Evolutionary conservation across 768 basidiomycete species (phyloP), one percentile per base, ranked within the genome.

Genomic region (Boletales sp.): DNA sequence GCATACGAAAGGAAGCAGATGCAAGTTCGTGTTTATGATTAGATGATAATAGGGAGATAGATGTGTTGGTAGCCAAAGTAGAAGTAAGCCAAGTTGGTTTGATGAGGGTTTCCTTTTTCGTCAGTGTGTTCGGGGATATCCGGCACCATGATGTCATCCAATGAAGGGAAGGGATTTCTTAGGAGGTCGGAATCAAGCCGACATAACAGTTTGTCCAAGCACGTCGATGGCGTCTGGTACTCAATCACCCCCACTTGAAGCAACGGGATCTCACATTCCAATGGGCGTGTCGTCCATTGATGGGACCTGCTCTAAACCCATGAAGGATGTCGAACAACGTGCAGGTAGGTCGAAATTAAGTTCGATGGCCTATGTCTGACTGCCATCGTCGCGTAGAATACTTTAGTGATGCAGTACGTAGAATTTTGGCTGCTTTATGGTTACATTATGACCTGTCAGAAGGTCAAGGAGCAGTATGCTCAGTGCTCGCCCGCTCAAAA

Each of bases 221-320:
- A 5, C 28, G 53, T 19, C 36, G 13, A 62, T 60, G 60, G 30
- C 63, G 17, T 59, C 63, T 48, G 79, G 80, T 31, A 79, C 80
- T 2, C 72, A 81, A 34, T 80, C 80, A n/a, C 80, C 79, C 8
- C 78, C 80, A 18, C 74, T 80, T 41, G 77, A 77, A 60, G 72
- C 72, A 13, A 76, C 75, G 1, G 75, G 68, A 35, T 69, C 73
- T n/a, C 67, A 76, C 21, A 53, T 70, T 44, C 75, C 77, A 7
- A 74, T 79, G 75, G 76, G 78, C 18, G 72, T 72, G 11, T 73
- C 75, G 13, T 77, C 72, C 43, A 76, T 78, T 8, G 57, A 71
- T 31, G 64, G 68, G 57, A 50, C 60, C 41, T 53, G 73, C 61
- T 48, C 70, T 55, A 65, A 54, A 60, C 71, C 48, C 50, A 68